phyloP scores from a whole-genome alignment of 192 early-diverging fungal genomes.

The Podochytrium sp. region DNA sequence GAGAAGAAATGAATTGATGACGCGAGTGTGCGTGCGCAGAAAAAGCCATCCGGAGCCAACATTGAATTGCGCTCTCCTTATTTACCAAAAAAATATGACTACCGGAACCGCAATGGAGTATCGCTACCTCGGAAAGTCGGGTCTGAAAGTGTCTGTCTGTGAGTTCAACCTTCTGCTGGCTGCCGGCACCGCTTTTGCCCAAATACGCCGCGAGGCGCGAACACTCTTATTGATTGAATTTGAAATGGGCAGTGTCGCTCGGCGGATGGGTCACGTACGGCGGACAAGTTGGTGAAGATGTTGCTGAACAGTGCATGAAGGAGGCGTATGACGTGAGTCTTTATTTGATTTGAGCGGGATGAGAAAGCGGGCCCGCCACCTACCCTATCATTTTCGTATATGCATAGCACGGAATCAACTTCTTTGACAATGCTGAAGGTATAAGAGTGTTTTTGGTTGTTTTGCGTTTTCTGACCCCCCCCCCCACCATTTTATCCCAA shows the following conservation, averaged over 20 bases:
- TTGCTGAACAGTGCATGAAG: conserved; percentile 3
- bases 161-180: not conserved
- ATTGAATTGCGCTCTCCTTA: too few relatives aligned
- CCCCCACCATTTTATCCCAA: not conserved
- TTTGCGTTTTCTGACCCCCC: not conserved
- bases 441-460: not conserved
- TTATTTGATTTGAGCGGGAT: too few relatives aligned
- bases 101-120: conserved; percentile 67
- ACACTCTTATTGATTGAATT: too few relatives aligned
- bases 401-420: conserved; percentile 72
- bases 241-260: conserved; percentile 60
- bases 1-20: too few relatives aligned
- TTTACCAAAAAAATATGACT: not conserved
- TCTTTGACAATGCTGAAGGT: conserved; percentile 61
- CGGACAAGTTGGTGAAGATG: not conserved
- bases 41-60: not conserved
- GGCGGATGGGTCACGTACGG: not conserved
- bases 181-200: too few relatives aligned
- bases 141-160: conserved; percentile 73
- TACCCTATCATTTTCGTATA: not conserved
- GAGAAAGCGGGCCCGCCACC: too few relatives aligned
- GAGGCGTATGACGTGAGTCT: conserved; percentile 27
- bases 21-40: too few relatives aligned
- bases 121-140: conserved; percentile 75
- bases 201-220: too few relatives aligned